Conservation (phyloP, 2,329 filamentous ascomycete species). For the Fonsecaea erecta region DNA sequence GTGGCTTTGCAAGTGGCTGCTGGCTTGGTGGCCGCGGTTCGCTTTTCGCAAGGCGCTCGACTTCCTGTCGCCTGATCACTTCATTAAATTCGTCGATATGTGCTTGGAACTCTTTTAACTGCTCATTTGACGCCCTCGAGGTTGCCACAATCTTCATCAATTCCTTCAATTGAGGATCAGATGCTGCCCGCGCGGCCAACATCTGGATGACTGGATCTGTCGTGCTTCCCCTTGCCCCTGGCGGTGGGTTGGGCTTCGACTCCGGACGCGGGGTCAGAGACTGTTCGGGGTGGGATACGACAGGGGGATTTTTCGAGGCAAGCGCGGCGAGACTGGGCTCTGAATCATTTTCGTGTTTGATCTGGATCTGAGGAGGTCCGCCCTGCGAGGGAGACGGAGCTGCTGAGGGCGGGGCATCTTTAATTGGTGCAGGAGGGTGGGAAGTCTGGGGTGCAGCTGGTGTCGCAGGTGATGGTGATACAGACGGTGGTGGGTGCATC, state of each 20-base stretch:
- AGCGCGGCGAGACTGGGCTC: slow-evolving; percentile 17
- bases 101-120: slow-evolving; percentile 55
- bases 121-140: slow-evolving; percentile 54
- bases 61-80: slow-evolving; percentile 51
- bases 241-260: slow-evolving; percentile 32
- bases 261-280: slow-evolving; percentile 10
- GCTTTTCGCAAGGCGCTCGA: slow-evolving; percentile 30
- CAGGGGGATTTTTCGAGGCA: slow-evolving; percentile 21
- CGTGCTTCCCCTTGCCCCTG: slow-evolving; percentile 50
- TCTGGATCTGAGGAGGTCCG: not conserved
- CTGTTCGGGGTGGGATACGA: not conserved
- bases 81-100: slow-evolving; percentile 59
- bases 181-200: slow-evolving; percentile 56
- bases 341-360: slow-evolving; percentile 14
- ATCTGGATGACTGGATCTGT: slow-evolving; percentile 59
- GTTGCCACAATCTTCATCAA: slow-evolving; percentile 58
- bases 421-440: slow-evolving; percentile 4
- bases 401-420: not conserved
- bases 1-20: slow-evolving; percentile 7
- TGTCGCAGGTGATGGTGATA: slow-evolving; percentile 12
- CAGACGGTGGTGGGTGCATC: slow-evolving; percentile 35
- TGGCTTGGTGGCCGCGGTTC: slow-evolving; percentile 26
- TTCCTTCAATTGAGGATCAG: slow-evolving; percentile 55
- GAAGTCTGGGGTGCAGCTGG: slow-evolving; percentile 8
- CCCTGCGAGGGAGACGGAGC: not conserved